Conservation (phyloP, 352 stramenopile species). For the Phytopythium helicoides region DNA sequence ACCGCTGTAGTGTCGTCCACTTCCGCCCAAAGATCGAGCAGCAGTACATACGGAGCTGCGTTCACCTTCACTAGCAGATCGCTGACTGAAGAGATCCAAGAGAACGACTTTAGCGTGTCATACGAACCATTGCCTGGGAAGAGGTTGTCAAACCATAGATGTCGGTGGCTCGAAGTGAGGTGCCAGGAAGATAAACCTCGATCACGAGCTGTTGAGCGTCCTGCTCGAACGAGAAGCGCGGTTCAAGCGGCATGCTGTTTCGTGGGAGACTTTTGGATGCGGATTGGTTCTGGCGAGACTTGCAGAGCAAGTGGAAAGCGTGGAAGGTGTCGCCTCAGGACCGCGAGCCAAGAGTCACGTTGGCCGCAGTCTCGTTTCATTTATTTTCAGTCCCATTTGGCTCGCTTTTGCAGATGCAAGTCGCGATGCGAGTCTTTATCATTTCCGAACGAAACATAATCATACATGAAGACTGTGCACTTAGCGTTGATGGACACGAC, state of each 20-base stretch:
- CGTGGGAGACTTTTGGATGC: not conserved
- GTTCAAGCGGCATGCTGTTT: conserved; percentile 58
- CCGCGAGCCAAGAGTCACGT: too few relatives aligned
- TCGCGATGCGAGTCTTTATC: too few relatives aligned
- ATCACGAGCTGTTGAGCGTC: conserved; percentile 46
- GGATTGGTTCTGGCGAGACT: too few relatives aligned
- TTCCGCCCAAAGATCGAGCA: conserved; percentile 58
- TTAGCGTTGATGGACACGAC: not conserved
- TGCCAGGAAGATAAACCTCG: conserved; percentile 48
- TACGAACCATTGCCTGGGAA: too few relatives aligned
- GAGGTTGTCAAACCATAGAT: conserved; percentile 48
- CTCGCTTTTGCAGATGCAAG: too few relatives aligned
- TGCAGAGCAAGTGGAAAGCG: too few relatives aligned
- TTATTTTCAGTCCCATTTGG: too few relatives aligned
- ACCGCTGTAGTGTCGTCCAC: conserved; percentile 52
- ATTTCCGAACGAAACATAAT: too few relatives aligned
- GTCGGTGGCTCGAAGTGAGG: conserved; percentile 44
- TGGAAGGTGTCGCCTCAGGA: too few relatives aligned
- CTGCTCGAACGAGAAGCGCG: conserved; percentile 67
- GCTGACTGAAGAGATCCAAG: conserved; percentile 37
- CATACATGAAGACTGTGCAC: too few relatives aligned
- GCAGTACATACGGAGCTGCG: conserved; percentile 64
- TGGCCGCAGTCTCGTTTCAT: too few relatives aligned
- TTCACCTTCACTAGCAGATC: conserved; percentile 84
- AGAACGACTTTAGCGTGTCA: too few relatives aligned